Conservation (phyloP, 31 red algal species). For the Endocladia muricata region DNA sequence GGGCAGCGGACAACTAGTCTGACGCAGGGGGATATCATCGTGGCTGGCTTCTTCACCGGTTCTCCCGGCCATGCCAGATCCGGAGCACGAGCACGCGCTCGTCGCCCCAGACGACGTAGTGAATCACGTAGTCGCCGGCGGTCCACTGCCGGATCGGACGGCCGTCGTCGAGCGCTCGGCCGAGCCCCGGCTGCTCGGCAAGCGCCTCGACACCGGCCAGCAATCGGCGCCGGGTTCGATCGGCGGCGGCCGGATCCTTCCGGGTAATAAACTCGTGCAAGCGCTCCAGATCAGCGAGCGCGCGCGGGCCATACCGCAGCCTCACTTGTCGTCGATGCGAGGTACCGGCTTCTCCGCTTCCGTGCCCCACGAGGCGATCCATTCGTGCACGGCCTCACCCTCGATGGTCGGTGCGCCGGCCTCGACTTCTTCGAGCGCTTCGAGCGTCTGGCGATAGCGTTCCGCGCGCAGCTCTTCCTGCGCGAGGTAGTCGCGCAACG, state of each 20-base stretch:
- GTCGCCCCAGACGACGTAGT: neutral
- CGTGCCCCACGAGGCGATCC: neutral
- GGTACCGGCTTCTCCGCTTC: neutral
- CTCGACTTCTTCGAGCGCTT: neutral
- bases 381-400: neutral
- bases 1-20: no score
- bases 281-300: neutral
- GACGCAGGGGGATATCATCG: no score
- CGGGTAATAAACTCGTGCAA: neutral
- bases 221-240: neutral
- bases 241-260: neutral
- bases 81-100: neutral
- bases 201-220: neutral
- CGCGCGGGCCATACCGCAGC: neutral
- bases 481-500: neutral
- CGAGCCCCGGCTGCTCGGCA: neutral
- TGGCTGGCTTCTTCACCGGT: no score
- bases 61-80: slow-evolving; percentile 3
- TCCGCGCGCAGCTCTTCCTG: neutral
- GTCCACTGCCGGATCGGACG: neutral
- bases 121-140: neutral
- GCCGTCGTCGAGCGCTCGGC: neutral
- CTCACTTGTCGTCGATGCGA: no score
- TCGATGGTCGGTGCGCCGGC: neutral
- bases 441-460: neutral